phyloP scores from a whole-genome alignment of 2,329 filamentous ascomycete species.

The Botrytis squamosa region DNA sequence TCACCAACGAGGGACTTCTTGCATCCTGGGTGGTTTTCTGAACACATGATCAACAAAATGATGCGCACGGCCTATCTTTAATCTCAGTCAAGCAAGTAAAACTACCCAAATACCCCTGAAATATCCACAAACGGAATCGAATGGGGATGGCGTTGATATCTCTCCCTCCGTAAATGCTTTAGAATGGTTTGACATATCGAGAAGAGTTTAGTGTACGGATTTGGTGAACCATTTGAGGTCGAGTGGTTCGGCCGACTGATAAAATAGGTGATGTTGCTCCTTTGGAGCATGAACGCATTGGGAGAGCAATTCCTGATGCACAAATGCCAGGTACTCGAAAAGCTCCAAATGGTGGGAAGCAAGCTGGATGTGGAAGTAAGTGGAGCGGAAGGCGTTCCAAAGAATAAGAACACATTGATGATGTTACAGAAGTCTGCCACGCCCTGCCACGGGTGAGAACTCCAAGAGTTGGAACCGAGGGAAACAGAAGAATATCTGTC shows the following conservation, averaged over 20 bases:
- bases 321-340: too few species aligned
- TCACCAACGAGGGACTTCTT: background rate
- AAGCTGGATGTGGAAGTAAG: too few species aligned
- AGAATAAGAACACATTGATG: background rate
- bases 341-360: background rate
- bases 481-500: background rate
- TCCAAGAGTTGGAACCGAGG: background rate
- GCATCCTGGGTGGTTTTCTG: background rate
- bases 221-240: background rate
- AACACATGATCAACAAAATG: constrained; percentile 6
- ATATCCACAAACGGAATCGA: background rate
- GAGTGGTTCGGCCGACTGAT: constrained; percentile 9
- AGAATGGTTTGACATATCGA: background rate
- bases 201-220: background rate
- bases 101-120: constrained; percentile 14
- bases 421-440: background rate
- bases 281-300: background rate
- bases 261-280: background rate
- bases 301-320: background rate
- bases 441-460: background rate
- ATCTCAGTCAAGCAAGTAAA: constrained; percentile 2
- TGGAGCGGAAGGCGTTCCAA: background rate
- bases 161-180: background rate
- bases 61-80: constrained; percentile 10
- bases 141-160: background rate